Base-by-base conservation (phyloP, 805 yeast species). In the Schwanniomyces pseudopolymorphus region DNA sequence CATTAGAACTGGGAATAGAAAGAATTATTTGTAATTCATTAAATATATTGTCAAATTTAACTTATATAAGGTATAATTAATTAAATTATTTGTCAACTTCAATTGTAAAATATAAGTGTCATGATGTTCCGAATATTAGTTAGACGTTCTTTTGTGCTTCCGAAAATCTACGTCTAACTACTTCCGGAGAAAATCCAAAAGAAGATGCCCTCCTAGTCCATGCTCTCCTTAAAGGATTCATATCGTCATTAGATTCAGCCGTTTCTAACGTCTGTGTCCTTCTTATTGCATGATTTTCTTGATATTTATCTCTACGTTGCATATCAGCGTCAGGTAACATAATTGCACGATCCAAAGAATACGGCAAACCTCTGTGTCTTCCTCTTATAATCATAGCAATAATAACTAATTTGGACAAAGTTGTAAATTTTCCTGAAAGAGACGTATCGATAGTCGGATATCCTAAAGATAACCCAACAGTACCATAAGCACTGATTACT, bases 361-460 rank as follows among this genome's bases (percentile, higher is more conserved):
- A 90, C 1, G 99, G 99, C 48, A 94, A 74, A 31, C 98, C 98
- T 78, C 99, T 88, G 59, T 91, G 97, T 48, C 97, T 78, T 8
- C 99, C 98, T 70, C 99, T 81, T 39, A 94, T 78, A 87, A 94
- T 83, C 85, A 90, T 82, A 4, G 90, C 92, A 52, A 89, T 83
- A 33, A 94, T 83, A 2, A 92, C 88, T 39, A 94, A 72, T 60
- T 94, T 94, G 1, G 96, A 86, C 6, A 92, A 57, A 0, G 77
- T 75, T 17, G 79, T 78, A 61, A 92, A 89, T 59, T 85, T 80
- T 0, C 81, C 89, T 14, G 85, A 77, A 40, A 94, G 80, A 1
- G 97, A 88, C 6, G 89, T 74, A 50, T 78, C 71, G 2, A 79
- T 70, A 39, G 69, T 70, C 0, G 95, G 87, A 54, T 83, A 90